These are phyloP conservation scores for Dendrobium nobile DNA, from an alignment of 106 monocot genomes.

Conservation along the genomic window DNA sequence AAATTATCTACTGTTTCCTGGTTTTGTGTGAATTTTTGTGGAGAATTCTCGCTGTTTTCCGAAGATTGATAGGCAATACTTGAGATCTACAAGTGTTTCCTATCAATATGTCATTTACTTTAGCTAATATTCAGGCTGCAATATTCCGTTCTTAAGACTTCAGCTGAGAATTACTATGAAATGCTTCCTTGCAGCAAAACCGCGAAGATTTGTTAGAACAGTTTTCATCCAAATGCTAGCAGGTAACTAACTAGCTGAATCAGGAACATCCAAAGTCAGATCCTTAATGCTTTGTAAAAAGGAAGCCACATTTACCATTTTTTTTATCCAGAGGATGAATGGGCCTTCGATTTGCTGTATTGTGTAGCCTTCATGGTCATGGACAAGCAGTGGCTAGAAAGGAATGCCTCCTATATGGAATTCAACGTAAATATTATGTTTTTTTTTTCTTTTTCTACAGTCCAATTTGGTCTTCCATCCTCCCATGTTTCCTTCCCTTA, in stretches of 20 bases:
- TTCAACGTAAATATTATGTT: conserved; percentile 35
- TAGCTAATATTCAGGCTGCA: neutral
- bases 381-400: conserved; percentile 55
- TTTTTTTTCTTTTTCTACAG: neutral
- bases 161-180: too few relatives aligned
- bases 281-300: neutral
- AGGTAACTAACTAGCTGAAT: conserved; percentile 29
- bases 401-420: conserved; percentile 56
- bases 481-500: neutral
- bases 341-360: conserved; percentile 61
- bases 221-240: conserved; percentile 90
- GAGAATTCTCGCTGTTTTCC: too few relatives aligned
- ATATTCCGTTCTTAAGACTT: neutral
- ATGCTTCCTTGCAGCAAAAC: conserved; percentile 41
- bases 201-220: conserved; percentile 70
- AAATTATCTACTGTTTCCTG: too few relatives aligned
- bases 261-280: neutral
- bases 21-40: too few relatives aligned
- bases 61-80: too few relatives aligned
- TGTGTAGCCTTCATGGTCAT: conserved; percentile 59
- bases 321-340: conserved; percentile 31
- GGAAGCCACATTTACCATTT: neutral
- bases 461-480: neutral
- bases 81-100: too few relatives aligned
- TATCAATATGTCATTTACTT: neutral